phyloP scores from a whole-genome alignment of 805 yeast species.

The Candida sithepensis region DNA sequence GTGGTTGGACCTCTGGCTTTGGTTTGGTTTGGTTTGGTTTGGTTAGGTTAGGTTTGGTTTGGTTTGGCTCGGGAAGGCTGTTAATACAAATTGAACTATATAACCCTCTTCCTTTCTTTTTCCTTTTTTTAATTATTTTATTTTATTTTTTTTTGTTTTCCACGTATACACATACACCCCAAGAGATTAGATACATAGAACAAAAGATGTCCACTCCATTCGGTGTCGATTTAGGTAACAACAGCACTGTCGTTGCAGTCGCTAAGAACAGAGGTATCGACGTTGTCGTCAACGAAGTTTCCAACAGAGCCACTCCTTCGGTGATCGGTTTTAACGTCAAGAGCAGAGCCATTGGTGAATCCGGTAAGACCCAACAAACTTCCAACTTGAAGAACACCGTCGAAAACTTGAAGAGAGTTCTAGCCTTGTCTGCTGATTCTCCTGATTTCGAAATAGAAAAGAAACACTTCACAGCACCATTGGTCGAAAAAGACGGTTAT shows the following conservation, averaged over 20 bases:
- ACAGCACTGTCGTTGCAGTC: constrained; percentile 89
- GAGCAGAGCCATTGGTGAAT: constrained; percentile 90
- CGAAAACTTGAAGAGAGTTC: constrained; percentile 87
- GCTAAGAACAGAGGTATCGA: constrained; percentile 99
- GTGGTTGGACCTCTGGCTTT: no score
- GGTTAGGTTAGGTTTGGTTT: no score
- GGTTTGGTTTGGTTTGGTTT: no score
- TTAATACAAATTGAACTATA: no score
- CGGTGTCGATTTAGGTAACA: constrained; percentile 97
- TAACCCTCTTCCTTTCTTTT: no score
- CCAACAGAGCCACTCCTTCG: constrained; percentile 93
- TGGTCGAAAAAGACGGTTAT: constrained; percentile 68
- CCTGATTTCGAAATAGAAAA: constrained; percentile 77
- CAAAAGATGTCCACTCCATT: constrained; percentile 80
- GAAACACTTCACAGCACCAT: constrained; percentile 67
- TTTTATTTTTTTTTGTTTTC: no score
- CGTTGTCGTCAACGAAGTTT: constrained; percentile 95
- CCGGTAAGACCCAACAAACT: constrained; percentile 94
- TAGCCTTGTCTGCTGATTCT: constrained; percentile 72
- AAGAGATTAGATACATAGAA: background rate
- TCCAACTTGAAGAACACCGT: constrained; percentile 96
- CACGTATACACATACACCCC: background rate
- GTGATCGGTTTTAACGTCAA: constrained; percentile 85
- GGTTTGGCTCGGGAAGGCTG: no score
- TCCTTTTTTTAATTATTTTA: no score